Conservation (phyloP, 2,329 filamentous ascomycete genomes). For the Rutstroemia sp. region DNA sequence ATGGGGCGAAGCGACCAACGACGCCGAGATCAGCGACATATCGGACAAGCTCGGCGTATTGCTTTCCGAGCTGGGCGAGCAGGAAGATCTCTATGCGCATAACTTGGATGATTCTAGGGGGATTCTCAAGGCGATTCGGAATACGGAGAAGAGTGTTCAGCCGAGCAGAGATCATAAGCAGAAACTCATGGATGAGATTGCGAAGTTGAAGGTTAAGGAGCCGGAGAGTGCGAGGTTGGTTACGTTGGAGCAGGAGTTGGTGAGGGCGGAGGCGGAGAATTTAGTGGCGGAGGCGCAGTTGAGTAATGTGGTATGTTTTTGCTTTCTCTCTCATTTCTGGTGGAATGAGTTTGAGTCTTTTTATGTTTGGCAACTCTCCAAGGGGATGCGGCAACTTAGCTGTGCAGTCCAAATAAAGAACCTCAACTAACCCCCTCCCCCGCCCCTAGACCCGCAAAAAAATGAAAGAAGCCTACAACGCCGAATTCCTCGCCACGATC, state of each 20-base stretch:
- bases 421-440: not conserved
- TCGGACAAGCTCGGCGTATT: constrained; percentile 94
- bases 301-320: constrained; percentile 68
- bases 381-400: no score
- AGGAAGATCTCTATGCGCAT: constrained; percentile 83
- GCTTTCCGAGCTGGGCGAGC: constrained; percentile 85
- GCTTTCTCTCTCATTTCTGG: not conserved
- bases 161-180: constrained; percentile 80
- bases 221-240: constrained; percentile 75
- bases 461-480: constrained; percentile 87
- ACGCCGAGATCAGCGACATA: constrained; percentile 81
- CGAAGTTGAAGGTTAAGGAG: constrained; percentile 86
- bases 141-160: constrained; percentile 93
- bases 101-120: constrained; percentile 77
- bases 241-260: constrained; percentile 89
- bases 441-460: constrained; percentile 74
- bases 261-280: constrained; percentile 91
- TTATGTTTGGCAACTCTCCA: no score
- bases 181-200: constrained; percentile 89
- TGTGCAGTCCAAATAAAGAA: no score
- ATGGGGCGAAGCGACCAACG: constrained; percentile 88
- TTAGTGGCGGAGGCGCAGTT: constrained; percentile 94
- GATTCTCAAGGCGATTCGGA: constrained; percentile 83
- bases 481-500: constrained; percentile 83
- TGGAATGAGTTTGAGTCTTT: no score